These are phyloP conservation scores for Marasmius sp. DNA, from an alignment of 1,284 basidiomycete species.

Conservation along the genomic window DNA sequence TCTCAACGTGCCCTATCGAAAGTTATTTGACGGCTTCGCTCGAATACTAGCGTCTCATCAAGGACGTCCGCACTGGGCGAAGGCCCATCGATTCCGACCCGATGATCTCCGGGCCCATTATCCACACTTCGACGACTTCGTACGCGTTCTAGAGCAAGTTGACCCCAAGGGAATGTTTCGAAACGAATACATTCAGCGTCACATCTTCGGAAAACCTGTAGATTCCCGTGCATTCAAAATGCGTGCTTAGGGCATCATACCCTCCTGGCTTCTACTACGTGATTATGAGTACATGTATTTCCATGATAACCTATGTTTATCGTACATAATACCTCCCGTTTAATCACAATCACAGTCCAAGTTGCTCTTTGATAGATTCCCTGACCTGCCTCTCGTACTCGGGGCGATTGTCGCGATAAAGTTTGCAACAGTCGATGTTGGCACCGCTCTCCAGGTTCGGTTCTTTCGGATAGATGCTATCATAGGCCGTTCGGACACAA, in stretches of 20 bases:
- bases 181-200: slow-evolving; percentile 77
- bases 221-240: slow-evolving; percentile 57
- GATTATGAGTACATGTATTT: not conserved
- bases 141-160: slow-evolving; percentile 64
- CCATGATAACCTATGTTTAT: slow-evolving; percentile 13
- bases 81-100: slow-evolving; percentile 81
- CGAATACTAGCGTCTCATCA: slow-evolving; percentile 69
- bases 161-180: slow-evolving; percentile 85
- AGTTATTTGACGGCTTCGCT: slow-evolving; percentile 83
- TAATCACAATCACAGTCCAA: slow-evolving; percentile 53
- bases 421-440: slow-evolving; percentile 96
- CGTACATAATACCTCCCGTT: slow-evolving; percentile 3
- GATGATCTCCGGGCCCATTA: slow-evolving; percentile 70
- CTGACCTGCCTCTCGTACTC: slow-evolving; percentile 76
- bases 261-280: not conserved
- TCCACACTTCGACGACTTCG: slow-evolving; percentile 84
- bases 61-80: slow-evolving; percentile 97
- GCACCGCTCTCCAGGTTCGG: slow-evolving; percentile 99
- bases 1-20: slow-evolving; percentile 82
- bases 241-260: slow-evolving; percentile 17
- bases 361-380: slow-evolving; percentile 69
- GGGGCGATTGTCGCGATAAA: slow-evolving; percentile 84
- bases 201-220: slow-evolving; percentile 61
- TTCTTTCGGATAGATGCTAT: slow-evolving; percentile 48
- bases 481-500: slow-evolving; percentile 3